Conservation (phyloP, 2,329 filamentous ascomycete genomes). For the Ascochyta koolunga region DNA sequence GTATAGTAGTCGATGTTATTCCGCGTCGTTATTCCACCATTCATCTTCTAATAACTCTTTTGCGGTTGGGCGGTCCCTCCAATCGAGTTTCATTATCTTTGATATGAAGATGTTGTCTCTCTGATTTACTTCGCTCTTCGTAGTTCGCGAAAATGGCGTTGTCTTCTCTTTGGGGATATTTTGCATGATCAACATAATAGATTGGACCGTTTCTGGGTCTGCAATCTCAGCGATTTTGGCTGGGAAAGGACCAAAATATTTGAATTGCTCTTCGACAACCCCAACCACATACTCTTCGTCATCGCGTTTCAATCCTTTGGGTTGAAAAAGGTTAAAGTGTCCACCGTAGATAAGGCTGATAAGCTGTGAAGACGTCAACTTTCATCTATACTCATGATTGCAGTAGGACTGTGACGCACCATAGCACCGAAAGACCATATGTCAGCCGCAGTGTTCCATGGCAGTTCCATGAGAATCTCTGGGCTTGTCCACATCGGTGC, state of each 20-base stretch:
- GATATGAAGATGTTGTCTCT: constrained; percentile 42
- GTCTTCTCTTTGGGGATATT: constrained; percentile 16
- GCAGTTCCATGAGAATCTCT: constrained; percentile 35
- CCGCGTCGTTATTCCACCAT: constrained; percentile 40
- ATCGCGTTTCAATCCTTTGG: constrained; percentile 24
- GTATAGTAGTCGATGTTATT: neutral
- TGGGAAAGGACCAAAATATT: constrained; percentile 35
- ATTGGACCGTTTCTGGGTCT: constrained; percentile 18
- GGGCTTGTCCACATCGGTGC: constrained; percentile 49
- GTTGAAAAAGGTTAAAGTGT: constrained; percentile 34
- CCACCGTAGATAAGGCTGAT: constrained; percentile 37
- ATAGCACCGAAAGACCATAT: constrained; percentile 51
- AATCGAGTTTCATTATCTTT: constrained; percentile 54
- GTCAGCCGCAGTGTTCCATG: constrained; percentile 48
- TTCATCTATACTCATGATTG: neutral
- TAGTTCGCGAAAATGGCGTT: constrained; percentile 20
- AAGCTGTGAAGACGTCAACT: constrained; percentile 24
- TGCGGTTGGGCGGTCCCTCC: constrained; percentile 50
- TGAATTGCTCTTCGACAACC: constrained; percentile 29
- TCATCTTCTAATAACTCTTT: constrained; percentile 47
- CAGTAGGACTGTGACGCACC: constrained; percentile 29
- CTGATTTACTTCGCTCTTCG: constrained; percentile 18
- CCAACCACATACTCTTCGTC: constrained; percentile 30
- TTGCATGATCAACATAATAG: constrained; percentile 19
- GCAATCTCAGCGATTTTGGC: constrained; percentile 29